Base-by-base conservation (phyloP, 331 rosid species). In the Malus hybrid region DNA sequence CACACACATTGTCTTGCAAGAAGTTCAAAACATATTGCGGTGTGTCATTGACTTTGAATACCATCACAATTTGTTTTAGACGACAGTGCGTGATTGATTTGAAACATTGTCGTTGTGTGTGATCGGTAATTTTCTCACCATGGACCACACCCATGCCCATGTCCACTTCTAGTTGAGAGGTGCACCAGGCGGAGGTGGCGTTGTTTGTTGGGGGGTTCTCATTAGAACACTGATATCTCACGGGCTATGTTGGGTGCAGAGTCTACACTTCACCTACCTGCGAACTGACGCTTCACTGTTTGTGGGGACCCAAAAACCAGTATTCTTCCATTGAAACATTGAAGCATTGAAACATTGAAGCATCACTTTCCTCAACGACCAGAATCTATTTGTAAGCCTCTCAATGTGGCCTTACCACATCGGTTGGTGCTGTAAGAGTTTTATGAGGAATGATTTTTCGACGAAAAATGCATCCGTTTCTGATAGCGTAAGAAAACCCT, bases 221-320 rank as follows among this genome's bases (percentile, higher is more conserved):
- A 52, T 57, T 26, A 63, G 73, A 68, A 73, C 76, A 36, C 89
- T 79, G 80, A 79, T 72, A 56, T 78, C 84, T 80, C 84, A 74
- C 77, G 85, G 78, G 82, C 63, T 16, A 29, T 89, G 92, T 76
- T 87, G 92, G 86, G 84, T 72, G 70, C 89, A 84, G 87, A 74
- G 82, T 22, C 72, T 81, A 84, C 92, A 91, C 74, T 79, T 77
- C 81, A 68, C 87, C 82, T 36, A 84, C 84, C 86, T 66, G 66
- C 86, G 83, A 82, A 74, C 84, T 82, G 90, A 83, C 89, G 78
- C 82, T 76, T 61, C 82, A 46, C 24, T 77, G 65, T 82, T 83
- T 66, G 76, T 64, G 79, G 81, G 68, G 50, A 20, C 78, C 80
- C 83, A 63, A 62, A 72, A 56, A 69, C 63, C 13, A 12, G 16